Base-by-base conservation (phyloP, 176 grass and related monocot genomes). In the Miscanthus lutarioriparius region DNA sequence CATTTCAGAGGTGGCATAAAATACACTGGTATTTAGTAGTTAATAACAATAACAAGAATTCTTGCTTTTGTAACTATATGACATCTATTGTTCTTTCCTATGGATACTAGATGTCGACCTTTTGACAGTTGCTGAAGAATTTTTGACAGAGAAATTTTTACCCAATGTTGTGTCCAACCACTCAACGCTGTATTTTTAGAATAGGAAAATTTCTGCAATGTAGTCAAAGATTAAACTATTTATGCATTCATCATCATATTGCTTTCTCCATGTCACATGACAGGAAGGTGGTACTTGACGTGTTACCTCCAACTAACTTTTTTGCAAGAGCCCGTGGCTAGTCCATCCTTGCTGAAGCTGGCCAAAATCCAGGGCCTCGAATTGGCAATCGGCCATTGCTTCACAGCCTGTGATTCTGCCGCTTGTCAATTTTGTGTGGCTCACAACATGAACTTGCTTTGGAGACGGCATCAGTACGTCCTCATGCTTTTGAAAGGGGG, bases 381-480 rank as follows among this genome's bases (percentile, higher is more conserved):
- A 49, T 49, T 49, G 47, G 47, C 47, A 49, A 49, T 49, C 0
- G 47, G 47, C 4, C 47, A 49, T 49, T 49, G 47, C 47, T 49
- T 49, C 47, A 49, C 47, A 49, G 47, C 4, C 12, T 48, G 45
- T 48, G 45, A 48, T 15, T 13, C 47, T 67, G 23, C 39, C 3
- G 77, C 26, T 74, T 38, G 23, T 9, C 14, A 27, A 8, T 72
- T 72, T 72, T 72, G 39, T 23, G 6, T 51, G 37, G 13, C 70
- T 58, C 78, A 44, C 78, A 87, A 87, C 64, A 59, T 67, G 33
- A 45, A 72, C 40, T 48, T 45, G 23, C 54, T 83, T 78, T 88
- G 11, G 64, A 56, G 49, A 79, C 48, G 54, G 75, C 77, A 75
- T 44, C 85, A 35, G 23, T 67, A 20, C 17, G 17, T 53, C 66